Conservation (phyloP, 768 basidiomycete species). For the Tephrocybe sp. region DNA sequence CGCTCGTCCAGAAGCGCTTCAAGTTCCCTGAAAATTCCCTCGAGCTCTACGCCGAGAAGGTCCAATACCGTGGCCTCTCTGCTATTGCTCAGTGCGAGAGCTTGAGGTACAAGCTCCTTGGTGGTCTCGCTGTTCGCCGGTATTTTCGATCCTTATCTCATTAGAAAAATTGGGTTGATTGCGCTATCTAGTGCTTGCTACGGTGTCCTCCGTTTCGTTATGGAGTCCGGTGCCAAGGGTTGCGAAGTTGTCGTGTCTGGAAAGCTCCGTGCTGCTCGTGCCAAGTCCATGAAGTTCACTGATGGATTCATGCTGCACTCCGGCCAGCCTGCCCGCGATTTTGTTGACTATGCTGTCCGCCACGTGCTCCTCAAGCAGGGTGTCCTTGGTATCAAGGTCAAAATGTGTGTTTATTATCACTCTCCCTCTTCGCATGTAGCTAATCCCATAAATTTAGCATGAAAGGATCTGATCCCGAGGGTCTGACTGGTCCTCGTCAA, state of each 20-base stretch:
- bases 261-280: constrained; percentile 99
- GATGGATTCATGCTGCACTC: constrained; percentile 99
- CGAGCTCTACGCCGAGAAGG: constrained; percentile 99
- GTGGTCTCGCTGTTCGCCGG: constrained; percentile 98
- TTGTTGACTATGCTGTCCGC: constrained; percentile 95
- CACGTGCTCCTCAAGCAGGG: constrained; percentile 98
- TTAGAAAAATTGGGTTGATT: neutral
- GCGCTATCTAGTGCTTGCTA: constrained; percentile 81
- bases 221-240: constrained; percentile 99
- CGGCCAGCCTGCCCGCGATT: constrained; percentile 95
- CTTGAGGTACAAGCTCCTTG: constrained; percentile 97
- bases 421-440: constrained; percentile 5
- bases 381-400: constrained; percentile 99
- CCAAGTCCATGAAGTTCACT: constrained; percentile 99
- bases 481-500: constrained; percentile 82
- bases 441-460: constrained; percentile 53
- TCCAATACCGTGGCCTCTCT: constrained; percentile 95
- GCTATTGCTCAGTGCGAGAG: constrained; percentile 99
- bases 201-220: constrained; percentile 99
- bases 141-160: constrained; percentile 34
- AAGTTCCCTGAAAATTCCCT: constrained; percentile 99
- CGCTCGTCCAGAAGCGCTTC: constrained; percentile 99
- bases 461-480: constrained; percentile 95
- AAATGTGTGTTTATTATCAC: constrained; percentile 62
- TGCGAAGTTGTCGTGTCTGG: constrained; percentile 99